Base-by-base conservation (phyloP, 495 filamentous ascomycete genomes). In the Daldinia loculata region DNA sequence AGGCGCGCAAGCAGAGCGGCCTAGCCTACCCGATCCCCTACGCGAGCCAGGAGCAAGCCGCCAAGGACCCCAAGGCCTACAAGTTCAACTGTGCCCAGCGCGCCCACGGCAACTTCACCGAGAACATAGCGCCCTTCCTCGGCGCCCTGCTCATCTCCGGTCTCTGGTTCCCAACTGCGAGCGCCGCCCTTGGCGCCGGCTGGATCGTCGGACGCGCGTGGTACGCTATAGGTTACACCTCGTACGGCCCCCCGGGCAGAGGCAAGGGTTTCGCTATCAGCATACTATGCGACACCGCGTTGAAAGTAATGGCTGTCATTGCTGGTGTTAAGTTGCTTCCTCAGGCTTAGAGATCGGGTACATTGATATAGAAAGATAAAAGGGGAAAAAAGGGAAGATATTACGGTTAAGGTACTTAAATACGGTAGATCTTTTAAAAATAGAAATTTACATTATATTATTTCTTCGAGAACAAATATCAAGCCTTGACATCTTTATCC, bases 51-150 rank as follows among this genome's bases (percentile, higher is more conserved):
- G 88, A 86, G 71, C 78, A 83, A 36, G 83, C 88, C 75, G 86
- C 86, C 36, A 89, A 89, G 72, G 88, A 85, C 66, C 72, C 76
- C 64, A 77, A 79, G 51, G 82, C 83, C 24, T 84, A 72, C 64
- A 61, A 69, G 41, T 84, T 85, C 75, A 84, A 88, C 82, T 85
- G 86, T 73, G 82, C 89, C 43, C 91, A 93, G 78, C 87, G 91
- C 59, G 88, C 91, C 5, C 91, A 94, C 81, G 75, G 79, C 67
- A 92, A 92, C 80, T 92, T 86, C 79, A 82, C 87, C 55, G 91
- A 94, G 79, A 90, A 90, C 75, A 77, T 87, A 17, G 72, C 87
- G 4, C 82, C 88, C 29, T 83, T 89, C 80, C 76, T 92, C 36
- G 83, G 80, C 43, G 83, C 81, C 32, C 79, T 92, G 19, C 78